phyloP scores from a whole-genome alignment of 176 grass and related monocot genomes.

The Alloteropsis semialata region DNA sequence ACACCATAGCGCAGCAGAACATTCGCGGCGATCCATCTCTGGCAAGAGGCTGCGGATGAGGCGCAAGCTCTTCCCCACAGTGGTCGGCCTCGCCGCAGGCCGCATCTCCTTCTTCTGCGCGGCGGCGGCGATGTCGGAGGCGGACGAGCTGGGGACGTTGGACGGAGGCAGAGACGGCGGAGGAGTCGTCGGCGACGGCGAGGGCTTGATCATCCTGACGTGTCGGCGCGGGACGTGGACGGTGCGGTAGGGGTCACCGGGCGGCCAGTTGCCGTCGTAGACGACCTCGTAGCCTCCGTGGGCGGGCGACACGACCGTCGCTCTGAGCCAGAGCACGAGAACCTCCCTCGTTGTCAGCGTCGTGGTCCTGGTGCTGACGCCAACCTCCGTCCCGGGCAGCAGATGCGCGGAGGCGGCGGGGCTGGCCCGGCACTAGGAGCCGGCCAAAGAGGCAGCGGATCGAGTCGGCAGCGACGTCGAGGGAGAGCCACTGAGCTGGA shows the following conservation, averaged over 20 bases:
- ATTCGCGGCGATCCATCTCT: background rate
- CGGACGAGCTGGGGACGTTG: background rate
- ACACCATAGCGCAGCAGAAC: too few relatives aligned
- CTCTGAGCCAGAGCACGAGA: slow-evolving; percentile 13
- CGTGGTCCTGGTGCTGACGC: background rate
- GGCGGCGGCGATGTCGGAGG: background rate
- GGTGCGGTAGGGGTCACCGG: background rate
- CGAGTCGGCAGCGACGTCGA: background rate
- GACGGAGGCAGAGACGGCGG: background rate
- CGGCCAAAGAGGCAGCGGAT: background rate
- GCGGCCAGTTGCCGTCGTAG: background rate
- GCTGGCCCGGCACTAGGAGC: background rate
- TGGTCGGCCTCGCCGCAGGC: background rate
- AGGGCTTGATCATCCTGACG: background rate
- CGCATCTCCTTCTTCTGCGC: background rate
- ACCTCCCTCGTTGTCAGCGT: background rate
- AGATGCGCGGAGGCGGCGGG: background rate
- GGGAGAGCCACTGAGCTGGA: background rate
- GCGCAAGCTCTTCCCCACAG: background rate
- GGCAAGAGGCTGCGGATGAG: background rate
- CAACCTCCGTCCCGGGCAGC: background rate
- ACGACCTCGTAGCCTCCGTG: background rate
- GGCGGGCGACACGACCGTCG: background rate
- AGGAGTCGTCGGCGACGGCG: background rate
- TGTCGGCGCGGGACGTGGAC: background rate